Percentiles rank a stretch among this genome's conserved stretches.
phyloP scores from a whole-genome alignment of 176 grass and related monocot species.

The Triticum dicoccoides region DNA sequence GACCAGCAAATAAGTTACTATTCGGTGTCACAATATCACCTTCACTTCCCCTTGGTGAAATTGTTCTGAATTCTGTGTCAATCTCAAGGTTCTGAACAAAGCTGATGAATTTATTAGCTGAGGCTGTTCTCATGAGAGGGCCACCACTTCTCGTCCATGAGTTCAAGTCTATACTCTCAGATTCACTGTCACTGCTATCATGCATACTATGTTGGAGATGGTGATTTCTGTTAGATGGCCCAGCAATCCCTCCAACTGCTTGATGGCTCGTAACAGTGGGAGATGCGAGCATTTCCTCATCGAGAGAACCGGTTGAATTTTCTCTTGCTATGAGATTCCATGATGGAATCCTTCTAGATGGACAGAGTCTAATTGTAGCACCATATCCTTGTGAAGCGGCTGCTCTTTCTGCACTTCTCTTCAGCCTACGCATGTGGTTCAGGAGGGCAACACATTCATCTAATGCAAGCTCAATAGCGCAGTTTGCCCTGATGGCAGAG shows the following conservation, averaged over 20 bases:
- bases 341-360: conserved; percentile 90
- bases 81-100: conserved; percentile 95
- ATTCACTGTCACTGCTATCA: conserved; percentile 92
- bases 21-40: conserved; percentile 27
- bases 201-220: conserved; percentile 39
- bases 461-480: conserved; percentile 77
- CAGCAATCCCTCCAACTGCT: conserved; percentile 40
- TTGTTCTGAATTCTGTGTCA: conserved; percentile 53
- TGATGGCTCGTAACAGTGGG: conserved; percentile 39
- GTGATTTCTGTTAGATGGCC: conserved; percentile 38
- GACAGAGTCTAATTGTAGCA: conserved; percentile 54
- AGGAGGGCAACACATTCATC: conserved; percentile 87
- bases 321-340: conserved; percentile 99
- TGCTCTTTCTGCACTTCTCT: conserved; percentile 76
- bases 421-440: conserved; percentile 82
- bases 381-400: conserved; percentile 64
- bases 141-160: conserved; percentile 95
- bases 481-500: conserved; percentile 90
- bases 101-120: conserved; percentile 76
- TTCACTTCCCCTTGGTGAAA: conserved; percentile 38
- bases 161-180: conserved; percentile 73
- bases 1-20: conserved; percentile 38
- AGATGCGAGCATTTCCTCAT: conserved; percentile 63
- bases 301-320: conserved; percentile 86
- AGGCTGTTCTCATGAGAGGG: conserved; percentile 90